These are phyloP conservation scores for Trichophaea hybrida DNA, from an alignment of 2,329 filamentous ascomycete species.

Conservation along the genomic window DNA sequence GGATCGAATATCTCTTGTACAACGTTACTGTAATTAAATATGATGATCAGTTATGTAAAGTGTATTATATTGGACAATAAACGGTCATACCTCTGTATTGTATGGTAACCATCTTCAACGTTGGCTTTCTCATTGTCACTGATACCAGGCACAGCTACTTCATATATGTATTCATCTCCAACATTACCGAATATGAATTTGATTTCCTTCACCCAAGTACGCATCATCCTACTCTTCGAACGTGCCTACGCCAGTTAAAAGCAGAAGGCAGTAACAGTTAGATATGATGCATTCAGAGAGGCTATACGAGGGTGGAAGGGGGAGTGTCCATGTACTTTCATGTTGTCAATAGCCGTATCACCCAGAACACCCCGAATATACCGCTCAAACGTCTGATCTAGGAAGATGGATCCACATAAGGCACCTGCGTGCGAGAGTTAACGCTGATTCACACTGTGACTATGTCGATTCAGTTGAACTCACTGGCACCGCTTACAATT, in stretches of 20 bases:
- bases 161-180: background rate
- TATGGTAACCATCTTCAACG: constrained; percentile 59
- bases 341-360: constrained; percentile 50
- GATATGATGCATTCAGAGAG: too few relatives aligned
- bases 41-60: too few relatives aligned
- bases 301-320: too few relatives aligned
- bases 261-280: too few relatives aligned
- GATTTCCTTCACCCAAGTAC: constrained; percentile 12
- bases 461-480: too few relatives aligned
- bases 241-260: too few relatives aligned
- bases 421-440: too few relatives aligned
- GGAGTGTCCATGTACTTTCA: too few relatives aligned
- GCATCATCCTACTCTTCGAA: background rate
- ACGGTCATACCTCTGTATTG: constrained; percentile 1
- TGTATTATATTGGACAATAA: too few relatives aligned
- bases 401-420: constrained; percentile 43
- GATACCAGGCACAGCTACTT: constrained; percentile 33
- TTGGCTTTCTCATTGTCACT: constrained; percentile 62
- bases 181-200: constrained; percentile 14
- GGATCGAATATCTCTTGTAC: constrained; percentile 52
- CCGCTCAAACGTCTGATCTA: constrained; percentile 70
- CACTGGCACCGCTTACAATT: constrained; percentile 61
- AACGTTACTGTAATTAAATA: constrained; percentile 11
- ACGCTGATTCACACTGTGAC: too few relatives aligned
- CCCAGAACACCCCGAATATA: constrained; percentile 55